Evolutionary conservation across 345 rosid species (phyloP).

Genomic region (Moricandia arvensis): DNA sequence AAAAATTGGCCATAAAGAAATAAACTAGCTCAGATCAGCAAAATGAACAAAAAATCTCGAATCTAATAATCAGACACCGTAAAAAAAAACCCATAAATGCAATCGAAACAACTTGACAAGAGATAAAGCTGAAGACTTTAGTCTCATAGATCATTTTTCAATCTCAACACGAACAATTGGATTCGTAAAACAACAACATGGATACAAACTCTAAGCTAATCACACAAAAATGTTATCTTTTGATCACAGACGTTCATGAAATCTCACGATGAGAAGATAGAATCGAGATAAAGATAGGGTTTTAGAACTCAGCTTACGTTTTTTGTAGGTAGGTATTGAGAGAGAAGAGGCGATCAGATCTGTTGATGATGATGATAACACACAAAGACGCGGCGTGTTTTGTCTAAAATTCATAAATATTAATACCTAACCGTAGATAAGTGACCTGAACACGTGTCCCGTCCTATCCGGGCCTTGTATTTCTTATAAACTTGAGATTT

Average conservation of each 20-base stretch:
- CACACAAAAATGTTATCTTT: background rate
- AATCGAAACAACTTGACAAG: slow-evolving; percentile 10
- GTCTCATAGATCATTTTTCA: background rate
- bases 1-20: background rate
- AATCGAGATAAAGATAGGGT: slow-evolving; percentile 11
- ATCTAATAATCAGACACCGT: background rate
- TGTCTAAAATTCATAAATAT: slow-evolving; percentile 10
- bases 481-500: background rate
- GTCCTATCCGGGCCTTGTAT: too few relatives aligned
- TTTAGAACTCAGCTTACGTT: slow-evolving; percentile 11
- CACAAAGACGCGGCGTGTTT: slow-evolving; percentile 35
- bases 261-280: background rate
- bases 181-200: background rate
- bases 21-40: slow-evolving; percentile 1
- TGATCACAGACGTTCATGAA: background rate
- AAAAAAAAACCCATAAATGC: too few relatives aligned
- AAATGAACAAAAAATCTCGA: too few relatives aligned
- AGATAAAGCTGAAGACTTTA: background rate
- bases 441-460: slow-evolving; percentile 32
- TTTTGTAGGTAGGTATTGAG: slow-evolving; percentile 3
- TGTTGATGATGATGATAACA: slow-evolving; percentile 17
- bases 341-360: slow-evolving; percentile 36
- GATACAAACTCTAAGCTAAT: background rate
- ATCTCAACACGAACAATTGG: background rate
- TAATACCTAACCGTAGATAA: slow-evolving; percentile 19